phyloP scores from a whole-genome alignment of 257 asterid species.

The Solanum megistacrolobum region DNA sequence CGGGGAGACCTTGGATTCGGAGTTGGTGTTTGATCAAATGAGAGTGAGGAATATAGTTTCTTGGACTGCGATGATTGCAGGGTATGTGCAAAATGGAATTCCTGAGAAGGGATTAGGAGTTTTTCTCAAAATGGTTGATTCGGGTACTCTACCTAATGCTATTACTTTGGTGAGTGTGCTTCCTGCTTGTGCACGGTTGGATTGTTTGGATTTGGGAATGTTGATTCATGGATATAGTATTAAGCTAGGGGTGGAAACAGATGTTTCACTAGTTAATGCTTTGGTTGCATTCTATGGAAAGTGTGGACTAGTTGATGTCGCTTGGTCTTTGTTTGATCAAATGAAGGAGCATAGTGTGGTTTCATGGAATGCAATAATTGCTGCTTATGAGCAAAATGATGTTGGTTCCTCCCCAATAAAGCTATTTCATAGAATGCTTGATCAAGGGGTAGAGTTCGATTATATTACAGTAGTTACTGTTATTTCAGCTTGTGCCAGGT shows the following conservation, averaged over 20 bases:
- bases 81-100: constrained; percentile 9
- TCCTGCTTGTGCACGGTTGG: constrained; percentile 3
- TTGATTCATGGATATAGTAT: constrained; percentile 9
- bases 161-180: constrained; percentile 7
- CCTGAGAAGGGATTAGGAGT: constrained; percentile 1
- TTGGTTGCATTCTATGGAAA: constrained; percentile 10
- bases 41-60: constrained; percentile 7
- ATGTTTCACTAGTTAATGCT: constrained; percentile 8
- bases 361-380: constrained; percentile 17
- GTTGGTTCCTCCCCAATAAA: neutral
- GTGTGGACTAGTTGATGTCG: constrained; percentile 8
- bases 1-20: neutral
- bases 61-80: constrained; percentile 15
- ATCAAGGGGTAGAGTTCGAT: constrained; percentile 1
- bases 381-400: constrained; percentile 11
- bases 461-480: constrained; percentile 8
- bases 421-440: constrained; percentile 7
- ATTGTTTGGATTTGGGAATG: neutral
- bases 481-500: constrained; percentile 13
- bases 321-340: constrained; percentile 5
- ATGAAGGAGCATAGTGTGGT: constrained; percentile 6
- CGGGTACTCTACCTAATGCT: constrained; percentile 2
- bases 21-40: constrained; percentile 11
- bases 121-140: neutral
- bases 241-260: constrained; percentile 6